Conservation (phyloP, 1,139 yeast species). For the Suhomyces bribrorum region DNA sequence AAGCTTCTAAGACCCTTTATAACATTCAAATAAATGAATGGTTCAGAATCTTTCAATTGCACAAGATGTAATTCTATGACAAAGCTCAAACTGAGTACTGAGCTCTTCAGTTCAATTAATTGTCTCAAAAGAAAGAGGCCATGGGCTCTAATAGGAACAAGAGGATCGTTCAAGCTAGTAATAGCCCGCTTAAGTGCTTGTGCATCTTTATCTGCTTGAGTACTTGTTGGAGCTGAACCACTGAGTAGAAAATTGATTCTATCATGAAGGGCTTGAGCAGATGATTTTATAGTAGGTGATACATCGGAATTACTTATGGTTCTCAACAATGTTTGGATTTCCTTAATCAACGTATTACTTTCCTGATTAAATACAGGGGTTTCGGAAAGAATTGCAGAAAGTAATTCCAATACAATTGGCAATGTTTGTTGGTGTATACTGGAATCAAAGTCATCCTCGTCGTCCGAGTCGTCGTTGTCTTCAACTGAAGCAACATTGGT, state of each 20-base stretch:
- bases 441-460: conserved; percentile 36
- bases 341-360: conserved; percentile 24
- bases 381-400: conserved; percentile 56
- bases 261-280: conserved; percentile 30
- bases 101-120: conserved; percentile 52
- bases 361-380: conserved; percentile 30
- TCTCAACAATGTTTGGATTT: conserved; percentile 29
- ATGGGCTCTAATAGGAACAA: conserved; percentile 84
- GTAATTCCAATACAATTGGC: conserved; percentile 48
- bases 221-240: conserved; percentile 23
- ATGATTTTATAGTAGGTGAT: conserved; percentile 12
- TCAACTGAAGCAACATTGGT: conserved; percentile 2
- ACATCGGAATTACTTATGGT: conserved; percentile 15
- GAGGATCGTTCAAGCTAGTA: conserved; percentile 68
- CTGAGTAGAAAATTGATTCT: conserved; percentile 32
- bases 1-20: conserved; percentile 74
- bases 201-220: conserved; percentile 28
- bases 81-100: conserved; percentile 52
- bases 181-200: conserved; percentile 55
- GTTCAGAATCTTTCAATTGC: conserved; percentile 77
- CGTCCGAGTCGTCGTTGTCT: conserved; percentile 43
- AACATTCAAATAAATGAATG: conserved; percentile 80
- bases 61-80: conserved; percentile 62
- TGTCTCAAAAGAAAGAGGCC: conserved; percentile 70
- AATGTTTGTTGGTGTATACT: conserved; percentile 24